Evolutionary conservation across 2,329 filamentous ascomycete species (phyloP).

Genomic region (Coniochaeta sp.): DNA sequence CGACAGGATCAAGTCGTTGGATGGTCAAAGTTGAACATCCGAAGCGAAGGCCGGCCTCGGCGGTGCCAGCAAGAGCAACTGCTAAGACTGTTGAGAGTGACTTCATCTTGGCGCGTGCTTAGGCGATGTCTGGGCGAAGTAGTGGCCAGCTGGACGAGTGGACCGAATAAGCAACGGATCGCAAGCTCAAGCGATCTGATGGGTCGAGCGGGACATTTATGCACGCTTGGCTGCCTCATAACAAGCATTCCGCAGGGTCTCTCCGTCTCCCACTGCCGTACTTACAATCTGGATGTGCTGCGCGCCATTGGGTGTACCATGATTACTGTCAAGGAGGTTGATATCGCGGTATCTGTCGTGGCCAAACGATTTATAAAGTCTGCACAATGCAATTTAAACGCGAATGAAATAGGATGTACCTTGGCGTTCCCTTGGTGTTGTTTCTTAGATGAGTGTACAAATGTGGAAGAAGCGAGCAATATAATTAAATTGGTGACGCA

Average conservation of each 20-base stretch:
- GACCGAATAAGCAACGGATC: background rate
- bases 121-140: background rate
- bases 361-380: too few relatives aligned
- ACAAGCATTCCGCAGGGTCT: background rate
- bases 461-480: background rate
- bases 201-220: background rate
- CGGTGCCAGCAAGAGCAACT: background rate
- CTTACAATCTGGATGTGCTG: background rate
- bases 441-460: background rate
- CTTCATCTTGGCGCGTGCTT: conserved; percentile 1
- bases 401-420: background rate
- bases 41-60: conserved; percentile 4
- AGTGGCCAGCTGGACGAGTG: background rate
- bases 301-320: background rate
- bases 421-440: background rate
- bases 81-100: conserved; percentile 2
- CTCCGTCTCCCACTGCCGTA: background rate
- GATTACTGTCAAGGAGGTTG: too few relatives aligned
- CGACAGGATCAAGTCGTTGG: conserved; percentile 5
- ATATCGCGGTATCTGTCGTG: too few relatives aligned
- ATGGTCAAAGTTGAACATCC: conserved; percentile 5
- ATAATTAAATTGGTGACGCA: background rate
- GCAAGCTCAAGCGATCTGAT: background rate
- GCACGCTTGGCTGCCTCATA: background rate
- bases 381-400: background rate